Conservation (phyloP, 441 rosid species). For the Bocquillonia castaneifolia region DNA sequence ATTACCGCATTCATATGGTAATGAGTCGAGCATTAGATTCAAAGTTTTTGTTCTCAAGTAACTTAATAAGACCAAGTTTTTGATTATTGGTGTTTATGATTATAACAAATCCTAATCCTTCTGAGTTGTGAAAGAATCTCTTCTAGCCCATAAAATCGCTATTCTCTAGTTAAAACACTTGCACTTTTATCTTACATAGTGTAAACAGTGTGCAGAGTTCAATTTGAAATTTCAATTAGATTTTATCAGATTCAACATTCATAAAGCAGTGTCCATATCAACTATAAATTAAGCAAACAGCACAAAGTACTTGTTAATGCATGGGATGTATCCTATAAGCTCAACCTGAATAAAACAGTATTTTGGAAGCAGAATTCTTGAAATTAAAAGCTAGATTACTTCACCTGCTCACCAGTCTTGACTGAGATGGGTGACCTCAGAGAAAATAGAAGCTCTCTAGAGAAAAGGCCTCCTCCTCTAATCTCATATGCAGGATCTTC, state of each 20-base stretch:
- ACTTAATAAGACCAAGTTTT: neutral
- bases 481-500: conserved; percentile 89
- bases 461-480: conserved; percentile 87
- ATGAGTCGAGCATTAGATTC: neutral
- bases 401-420: conserved; percentile 91
- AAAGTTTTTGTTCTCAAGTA: neutral
- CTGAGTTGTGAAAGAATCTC: neutral
- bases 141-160: neutral
- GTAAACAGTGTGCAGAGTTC: neutral
- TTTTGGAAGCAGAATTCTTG: neutral
- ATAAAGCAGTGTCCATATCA: neutral
- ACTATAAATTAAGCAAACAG: neutral
- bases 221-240: neutral
- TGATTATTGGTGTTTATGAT: neutral
- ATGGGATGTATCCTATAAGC: neutral
- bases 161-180: neutral
- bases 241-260: no score
- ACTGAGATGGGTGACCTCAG: conserved; percentile 68
- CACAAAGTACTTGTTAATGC: neutral
- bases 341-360: neutral
- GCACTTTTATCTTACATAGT: neutral
- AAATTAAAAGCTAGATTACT: conserved; percentile 21
- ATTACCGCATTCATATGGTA: conserved; percentile 3
- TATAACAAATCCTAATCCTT: neutral
- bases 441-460: conserved; percentile 80